These are phyloP conservation scores for Ceratobasidium sp. DNA, from an alignment of 1,284 basidiomycete species.

Conservation along the genomic window DNA sequence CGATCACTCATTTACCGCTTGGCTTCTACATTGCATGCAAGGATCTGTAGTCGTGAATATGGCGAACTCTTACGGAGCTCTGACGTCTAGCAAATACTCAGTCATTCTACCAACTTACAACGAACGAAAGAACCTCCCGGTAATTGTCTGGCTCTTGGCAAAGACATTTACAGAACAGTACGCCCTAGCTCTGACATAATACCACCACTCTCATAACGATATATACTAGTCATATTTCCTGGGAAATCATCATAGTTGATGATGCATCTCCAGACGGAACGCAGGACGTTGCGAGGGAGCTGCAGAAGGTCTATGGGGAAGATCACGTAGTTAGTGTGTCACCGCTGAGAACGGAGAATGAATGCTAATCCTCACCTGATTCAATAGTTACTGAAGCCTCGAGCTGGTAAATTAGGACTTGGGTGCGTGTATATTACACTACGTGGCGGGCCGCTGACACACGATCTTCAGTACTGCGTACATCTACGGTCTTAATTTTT, in stretches of 20 bases:
- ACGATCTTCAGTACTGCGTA: conserved; percentile 79
- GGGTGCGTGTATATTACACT: conserved; percentile 66
- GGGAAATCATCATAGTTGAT: conserved; percentile 92
- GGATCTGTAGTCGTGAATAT: conserved; percentile 40
- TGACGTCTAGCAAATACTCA: conserved; percentile 71
- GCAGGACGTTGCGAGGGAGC: conserved; percentile 84
- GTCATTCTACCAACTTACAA: conserved; percentile 95
- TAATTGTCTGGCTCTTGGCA: conserved; percentile 86
- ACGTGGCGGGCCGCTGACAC: conserved; percentile 18
- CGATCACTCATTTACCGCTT: conserved; percentile 7
- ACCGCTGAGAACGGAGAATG: not conserved
- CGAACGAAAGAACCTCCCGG: conserved; percentile 90
- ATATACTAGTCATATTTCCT: conserved; percentile 66
- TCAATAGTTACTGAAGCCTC: conserved; percentile 79
- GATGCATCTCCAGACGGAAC: conserved; percentile 94
- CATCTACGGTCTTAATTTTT: conserved; percentile 89
- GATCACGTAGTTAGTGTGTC: conserved; percentile 77
- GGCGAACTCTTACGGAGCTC: conserved; percentile 29
- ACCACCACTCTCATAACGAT: conserved; percentile 26
- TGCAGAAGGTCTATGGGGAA: conserved; percentile 82
- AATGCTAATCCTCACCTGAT: conserved; percentile 13
- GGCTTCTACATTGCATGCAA: conserved; percentile 33
- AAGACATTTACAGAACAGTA: conserved; percentile 81
- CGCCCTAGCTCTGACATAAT: conserved; percentile 54
- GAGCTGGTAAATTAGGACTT: conserved; percentile 88